A percentile compares a stretch with the other conserved stretches of the same genome.
These are phyloP conservation scores for Aspergillus amoenus DNA, from an alignment of 2,329 filamentous ascomycete species.

Conservation along the genomic window DNA sequence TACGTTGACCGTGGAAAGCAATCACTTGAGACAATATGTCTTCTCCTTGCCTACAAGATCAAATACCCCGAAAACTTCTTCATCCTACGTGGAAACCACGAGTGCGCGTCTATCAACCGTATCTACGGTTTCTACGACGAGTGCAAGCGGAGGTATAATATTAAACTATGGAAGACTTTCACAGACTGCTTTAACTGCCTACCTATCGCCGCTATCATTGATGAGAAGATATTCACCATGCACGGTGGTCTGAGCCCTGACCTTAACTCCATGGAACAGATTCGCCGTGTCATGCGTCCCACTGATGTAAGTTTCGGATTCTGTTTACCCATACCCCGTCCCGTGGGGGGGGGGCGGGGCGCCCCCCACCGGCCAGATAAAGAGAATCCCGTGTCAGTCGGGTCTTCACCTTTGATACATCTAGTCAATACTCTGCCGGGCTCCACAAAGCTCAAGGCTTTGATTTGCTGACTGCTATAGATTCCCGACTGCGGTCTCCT, in stretches of 20 bases:
- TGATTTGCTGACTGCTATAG: constrained; percentile 55
- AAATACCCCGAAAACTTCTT: constrained; percentile 99
- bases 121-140: constrained; percentile 99
- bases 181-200: constrained; percentile 99
- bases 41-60: constrained; percentile 98
- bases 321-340: neutral
- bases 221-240: constrained; percentile 99
- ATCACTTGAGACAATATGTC: constrained; percentile 96
- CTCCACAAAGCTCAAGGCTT: constrained; percentile 32
- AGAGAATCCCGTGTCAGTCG: neutral
- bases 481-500: constrained; percentile 97
- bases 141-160: constrained; percentile 98
- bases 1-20: constrained; percentile 99
- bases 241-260: constrained; percentile 96
- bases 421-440: constrained; percentile 20
- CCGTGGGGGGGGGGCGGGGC: too few relatives aligned
- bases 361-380: neutral
- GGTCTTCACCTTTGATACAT: neutral
- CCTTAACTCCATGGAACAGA: constrained; percentile 99
- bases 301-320: constrained; percentile 76
- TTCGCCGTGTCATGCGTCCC: constrained; percentile 95
- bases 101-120: constrained; percentile 97
- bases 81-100: constrained; percentile 96
- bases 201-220: constrained; percentile 96
- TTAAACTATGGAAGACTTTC: constrained; percentile 99